These are phyloP conservation scores for Phytophthora pinifolia DNA, from an alignment of 352 stramenopile species.

Conservation along the genomic window DNA sequence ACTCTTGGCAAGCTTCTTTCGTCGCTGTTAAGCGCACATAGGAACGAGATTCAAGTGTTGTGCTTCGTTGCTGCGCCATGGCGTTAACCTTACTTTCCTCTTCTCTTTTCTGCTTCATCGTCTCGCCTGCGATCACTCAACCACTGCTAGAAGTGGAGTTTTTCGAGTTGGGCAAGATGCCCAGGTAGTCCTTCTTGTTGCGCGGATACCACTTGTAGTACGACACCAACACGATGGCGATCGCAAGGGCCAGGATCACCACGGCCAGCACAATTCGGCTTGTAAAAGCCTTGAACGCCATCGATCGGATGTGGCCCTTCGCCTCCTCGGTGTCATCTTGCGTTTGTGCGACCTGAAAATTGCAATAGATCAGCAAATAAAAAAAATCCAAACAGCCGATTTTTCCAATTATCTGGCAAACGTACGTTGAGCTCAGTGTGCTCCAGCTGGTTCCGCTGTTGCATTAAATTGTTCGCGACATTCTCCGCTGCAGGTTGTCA, in stretches of 20 bases:
- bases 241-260: constrained; percentile 56
- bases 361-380: neutral
- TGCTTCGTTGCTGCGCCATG: constrained; percentile 7
- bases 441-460: constrained; percentile 71
- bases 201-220: constrained; percentile 83
- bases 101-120: neutral
- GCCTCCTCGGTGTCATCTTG: constrained; percentile 68
- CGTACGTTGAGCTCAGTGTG: constrained; percentile 61
- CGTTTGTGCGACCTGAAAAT: constrained; percentile 52
- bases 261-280: constrained; percentile 62
- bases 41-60: neutral
- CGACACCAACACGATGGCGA: constrained; percentile 61
- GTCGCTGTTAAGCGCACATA: neutral
- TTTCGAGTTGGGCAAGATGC: constrained; percentile 42
- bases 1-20: constrained; percentile 11
- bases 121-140: neutral
- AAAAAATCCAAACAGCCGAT: neutral
- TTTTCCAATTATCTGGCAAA: neutral
- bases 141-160: constrained; percentile 21
- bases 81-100: constrained; percentile 4
- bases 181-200: constrained; percentile 69
- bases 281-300: constrained; percentile 61
- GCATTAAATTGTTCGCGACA: constrained; percentile 66
- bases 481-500: constrained; percentile 44
- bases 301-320: constrained; percentile 48